Evolutionary conservation across 495 filamentous ascomycete species (phyloP).

Genomic region (Evernia prunastri): DNA sequence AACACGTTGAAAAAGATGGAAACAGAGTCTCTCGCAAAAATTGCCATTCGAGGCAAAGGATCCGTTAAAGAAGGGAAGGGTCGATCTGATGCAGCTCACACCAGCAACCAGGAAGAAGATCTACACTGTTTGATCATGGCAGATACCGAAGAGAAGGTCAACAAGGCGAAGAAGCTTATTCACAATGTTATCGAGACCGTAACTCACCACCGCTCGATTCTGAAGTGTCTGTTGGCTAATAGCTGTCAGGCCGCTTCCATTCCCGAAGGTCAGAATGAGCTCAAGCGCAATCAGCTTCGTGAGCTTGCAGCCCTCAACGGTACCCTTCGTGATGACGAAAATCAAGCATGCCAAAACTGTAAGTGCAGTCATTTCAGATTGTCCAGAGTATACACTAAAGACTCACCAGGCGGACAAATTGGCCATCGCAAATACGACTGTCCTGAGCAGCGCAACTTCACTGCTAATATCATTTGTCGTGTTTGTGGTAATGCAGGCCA

Average conservation of each 20-base stretch:
- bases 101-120: conserved; percentile 99
- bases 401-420: conserved; percentile 71
- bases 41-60: conserved; percentile 98
- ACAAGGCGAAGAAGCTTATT: conserved; percentile 94
- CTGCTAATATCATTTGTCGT: conserved; percentile 97
- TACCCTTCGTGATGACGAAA: conserved; percentile 96
- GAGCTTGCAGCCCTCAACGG: conserved; percentile 96
- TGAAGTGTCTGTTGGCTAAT: conserved; percentile 1
- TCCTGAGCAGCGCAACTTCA: conserved; percentile 94
- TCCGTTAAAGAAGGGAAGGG: conserved; percentile 99
- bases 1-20: conserved; percentile 99
- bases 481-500: conserved; percentile 94
- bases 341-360: conserved; percentile 99
- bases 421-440: conserved; percentile 99
- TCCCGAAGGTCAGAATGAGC: conserved; percentile 94
- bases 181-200: conserved; percentile 98
- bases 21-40: conserved; percentile 91
- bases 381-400: conserved; percentile 7
- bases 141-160: conserved; percentile 96
- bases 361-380: conserved; percentile 29
- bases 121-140: conserved; percentile 99
- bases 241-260: conserved; percentile 80
- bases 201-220: conserved; percentile 37
- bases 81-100: conserved; percentile 95
- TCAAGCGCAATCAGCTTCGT: conserved; percentile 96